These are phyloP conservation scores for Oropetium thomaeum DNA, from an alignment of 176 grass and related monocot species.

Conservation along the genomic window DNA sequence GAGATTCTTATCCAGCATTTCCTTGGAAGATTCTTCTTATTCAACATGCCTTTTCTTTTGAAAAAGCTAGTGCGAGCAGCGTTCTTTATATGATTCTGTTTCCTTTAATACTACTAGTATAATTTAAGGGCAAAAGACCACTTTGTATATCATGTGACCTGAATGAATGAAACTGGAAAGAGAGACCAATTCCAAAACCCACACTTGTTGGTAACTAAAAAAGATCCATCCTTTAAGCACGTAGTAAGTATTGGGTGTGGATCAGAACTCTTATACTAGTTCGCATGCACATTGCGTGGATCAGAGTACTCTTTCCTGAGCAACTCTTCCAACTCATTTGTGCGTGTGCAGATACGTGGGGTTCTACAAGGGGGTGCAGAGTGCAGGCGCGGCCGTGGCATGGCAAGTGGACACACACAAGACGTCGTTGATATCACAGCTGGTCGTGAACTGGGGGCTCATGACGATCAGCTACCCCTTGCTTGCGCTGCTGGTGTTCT, in stretches of 20 bases:
- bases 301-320: too few species aligned
- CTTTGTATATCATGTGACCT: not conserved
- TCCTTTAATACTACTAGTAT: not conserved
- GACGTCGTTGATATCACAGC: slow-evolving; percentile 33
- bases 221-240: not conserved
- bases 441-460: slow-evolving; percentile 75
- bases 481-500: slow-evolving; percentile 57
- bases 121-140: not conserved
- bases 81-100: not conserved
- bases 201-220: not conserved
- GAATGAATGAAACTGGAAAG: not conserved
- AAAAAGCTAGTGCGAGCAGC: too few species aligned
- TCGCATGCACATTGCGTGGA: too few species aligned
- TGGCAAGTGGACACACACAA: slow-evolving; percentile 68
- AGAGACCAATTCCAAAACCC: not conserved
- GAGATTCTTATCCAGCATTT: not conserved
- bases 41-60: not conserved
- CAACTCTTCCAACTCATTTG: too few species aligned
- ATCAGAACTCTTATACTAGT: not conserved
- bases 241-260: not conserved
- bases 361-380: slow-evolving; percentile 95
- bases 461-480: slow-evolving; percentile 83
- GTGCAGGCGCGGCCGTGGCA: slow-evolving; percentile 74
- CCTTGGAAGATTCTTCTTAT: not conserved
- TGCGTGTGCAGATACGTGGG: slow-evolving; percentile 69